Percentiles rank a stretch among this genome's conserved stretches.
phyloP scores from a whole-genome alignment of 2,329 filamentous ascomycete genomes.

The Claviceps fusiformis region DNA sequence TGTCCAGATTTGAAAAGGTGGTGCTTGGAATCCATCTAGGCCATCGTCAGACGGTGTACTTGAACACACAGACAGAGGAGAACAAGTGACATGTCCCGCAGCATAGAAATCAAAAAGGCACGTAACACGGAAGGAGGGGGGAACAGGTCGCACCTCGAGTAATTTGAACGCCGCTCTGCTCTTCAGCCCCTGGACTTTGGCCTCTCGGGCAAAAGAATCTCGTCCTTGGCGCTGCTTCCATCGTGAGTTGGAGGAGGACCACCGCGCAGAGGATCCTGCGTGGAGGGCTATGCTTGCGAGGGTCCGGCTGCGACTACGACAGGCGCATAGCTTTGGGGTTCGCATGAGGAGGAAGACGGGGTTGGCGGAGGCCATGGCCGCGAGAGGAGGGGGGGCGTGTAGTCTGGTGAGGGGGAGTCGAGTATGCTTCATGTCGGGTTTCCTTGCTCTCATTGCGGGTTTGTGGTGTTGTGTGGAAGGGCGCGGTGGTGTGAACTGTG shows the following conservation, averaged over 20 bases:
- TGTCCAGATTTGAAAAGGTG: slow-evolving; percentile 65
- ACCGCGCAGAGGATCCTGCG: slow-evolving; percentile 3
- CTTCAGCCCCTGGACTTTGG: slow-evolving; percentile 68
- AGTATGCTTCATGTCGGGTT: not conserved
- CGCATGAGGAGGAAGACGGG: not conserved
- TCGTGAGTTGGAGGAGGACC: slow-evolving; percentile 48
- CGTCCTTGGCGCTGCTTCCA: slow-evolving; percentile 71
- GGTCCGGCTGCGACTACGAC: not conserved
- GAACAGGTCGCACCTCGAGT: slow-evolving; percentile 47
- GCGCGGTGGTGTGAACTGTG: too few species aligned
- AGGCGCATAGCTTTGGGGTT: not conserved
- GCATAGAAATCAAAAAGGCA: not conserved
- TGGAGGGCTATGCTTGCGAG: not conserved
- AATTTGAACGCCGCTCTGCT: slow-evolving; percentile 91
- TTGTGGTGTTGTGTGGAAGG: too few species aligned
- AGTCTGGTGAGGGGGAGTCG: too few species aligned
- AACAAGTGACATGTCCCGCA: not conserved
- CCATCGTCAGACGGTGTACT: not conserved
- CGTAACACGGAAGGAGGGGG: too few species aligned
- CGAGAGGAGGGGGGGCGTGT: not conserved
- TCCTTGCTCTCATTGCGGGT: too few species aligned
- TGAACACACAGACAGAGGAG: not conserved
- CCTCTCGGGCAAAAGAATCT: slow-evolving; percentile 61
- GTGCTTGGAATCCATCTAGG: slow-evolving; percentile 69
- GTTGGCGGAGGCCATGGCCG: not conserved